Evolutionary conservation across 2,329 filamentous ascomycete genomes (phyloP).

Genomic region (Aspergillus fumigatiaffinis): DNA sequence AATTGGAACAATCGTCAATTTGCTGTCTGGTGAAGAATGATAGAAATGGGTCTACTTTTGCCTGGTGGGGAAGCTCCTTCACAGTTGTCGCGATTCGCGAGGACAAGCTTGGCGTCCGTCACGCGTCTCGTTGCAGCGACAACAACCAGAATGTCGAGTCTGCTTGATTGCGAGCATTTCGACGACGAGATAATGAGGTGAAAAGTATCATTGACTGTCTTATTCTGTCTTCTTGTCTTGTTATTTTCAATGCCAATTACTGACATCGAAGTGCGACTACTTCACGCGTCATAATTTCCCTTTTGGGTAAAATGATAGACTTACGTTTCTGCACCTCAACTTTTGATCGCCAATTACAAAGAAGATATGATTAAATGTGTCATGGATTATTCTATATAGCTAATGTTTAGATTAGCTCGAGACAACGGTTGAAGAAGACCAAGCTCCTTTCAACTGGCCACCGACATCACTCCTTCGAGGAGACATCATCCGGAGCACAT

Average conservation of each 20-base stretch:
- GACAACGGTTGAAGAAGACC: constrained; percentile 13
- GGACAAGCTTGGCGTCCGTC: background rate
- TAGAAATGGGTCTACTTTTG: background rate
- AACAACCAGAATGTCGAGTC: background rate
- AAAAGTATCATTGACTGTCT: too few species aligned
- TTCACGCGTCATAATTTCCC: background rate
- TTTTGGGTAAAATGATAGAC: background rate
- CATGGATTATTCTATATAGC: constrained; percentile 27
- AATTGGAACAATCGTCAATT: background rate
- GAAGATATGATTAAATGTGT: background rate
- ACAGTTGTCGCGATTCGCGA: constrained; percentile 4
- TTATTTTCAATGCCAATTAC: background rate
- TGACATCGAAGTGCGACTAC: background rate
- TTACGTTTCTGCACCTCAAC: background rate
- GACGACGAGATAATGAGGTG: too few species aligned
- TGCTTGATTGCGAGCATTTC: too few species aligned
- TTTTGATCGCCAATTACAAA: background rate
- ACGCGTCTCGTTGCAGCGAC: background rate
- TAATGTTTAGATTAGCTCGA: constrained; percentile 37
- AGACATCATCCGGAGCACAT: constrained; percentile 10
- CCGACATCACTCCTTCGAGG: constrained; percentile 7
- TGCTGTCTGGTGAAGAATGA: background rate
- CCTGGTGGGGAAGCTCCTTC: background rate
- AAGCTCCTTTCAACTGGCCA: constrained; percentile 5
- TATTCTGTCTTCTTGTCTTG: background rate